Evolutionary conservation across 768 basidiomycete species (phyloP).

Genomic region (Calvatia gigantea): DNA sequence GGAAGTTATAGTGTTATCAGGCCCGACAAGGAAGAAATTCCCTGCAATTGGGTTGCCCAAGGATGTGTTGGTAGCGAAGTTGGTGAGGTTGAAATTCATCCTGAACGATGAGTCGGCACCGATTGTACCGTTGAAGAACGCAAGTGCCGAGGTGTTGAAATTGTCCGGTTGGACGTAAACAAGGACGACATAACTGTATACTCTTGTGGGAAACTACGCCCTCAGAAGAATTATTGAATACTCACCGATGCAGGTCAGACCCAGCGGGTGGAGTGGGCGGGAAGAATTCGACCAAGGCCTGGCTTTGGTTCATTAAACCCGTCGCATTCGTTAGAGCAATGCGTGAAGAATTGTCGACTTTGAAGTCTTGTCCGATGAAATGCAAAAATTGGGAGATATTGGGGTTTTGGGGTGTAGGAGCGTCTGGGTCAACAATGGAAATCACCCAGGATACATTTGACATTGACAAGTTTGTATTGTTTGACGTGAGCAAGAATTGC

Average conservation of each 20-base stretch:
- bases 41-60: constrained; percentile 37
- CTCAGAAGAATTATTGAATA: background rate
- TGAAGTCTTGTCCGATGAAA: constrained; percentile 38
- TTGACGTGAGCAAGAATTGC: constrained; percentile 25
- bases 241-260: constrained; percentile 42
- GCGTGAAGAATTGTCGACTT: constrained; percentile 19
- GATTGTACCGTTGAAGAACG: constrained; percentile 25
- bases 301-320: constrained; percentile 32
- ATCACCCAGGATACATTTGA: constrained; percentile 31
- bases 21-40: constrained; percentile 39
- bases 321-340: background rate
- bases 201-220: background rate
- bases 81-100: constrained; percentile 35
- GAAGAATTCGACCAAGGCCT: constrained; percentile 36
- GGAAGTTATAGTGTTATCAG: constrained; percentile 10
- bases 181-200: constrained; percentile 31
- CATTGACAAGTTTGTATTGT: constrained; percentile 18
- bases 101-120: constrained; percentile 25
- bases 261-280: constrained; percentile 36
- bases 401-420: constrained; percentile 35
- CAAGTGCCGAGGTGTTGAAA: constrained; percentile 26
- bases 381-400: constrained; percentile 35
- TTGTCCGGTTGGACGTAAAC: constrained; percentile 30
- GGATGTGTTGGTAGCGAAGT: constrained; percentile 28
- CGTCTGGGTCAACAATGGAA: constrained; percentile 41